Conservation (phyloP, 2,329 filamentous ascomycete genomes). For the Scedosporium minutisporum region DNA sequence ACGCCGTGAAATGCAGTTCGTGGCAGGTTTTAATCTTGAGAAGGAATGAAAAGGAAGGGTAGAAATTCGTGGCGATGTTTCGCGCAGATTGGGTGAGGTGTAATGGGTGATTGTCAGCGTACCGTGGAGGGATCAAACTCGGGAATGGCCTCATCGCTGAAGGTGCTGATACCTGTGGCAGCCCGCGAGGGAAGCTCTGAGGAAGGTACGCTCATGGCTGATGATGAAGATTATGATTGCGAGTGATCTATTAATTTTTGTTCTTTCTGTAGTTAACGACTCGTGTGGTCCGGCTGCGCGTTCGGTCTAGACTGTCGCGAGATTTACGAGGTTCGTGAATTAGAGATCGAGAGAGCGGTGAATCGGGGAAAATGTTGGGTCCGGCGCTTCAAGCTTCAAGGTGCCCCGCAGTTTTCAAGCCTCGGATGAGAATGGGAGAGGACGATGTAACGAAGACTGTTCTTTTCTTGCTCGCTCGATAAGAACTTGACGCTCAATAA, state of each 20-base stretch:
- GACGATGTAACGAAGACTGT: neutral
- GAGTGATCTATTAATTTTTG: neutral
- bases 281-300: neutral
- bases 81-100: neutral
- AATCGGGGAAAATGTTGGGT: neutral
- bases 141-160: slow-evolving; percentile 49
- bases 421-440: neutral
- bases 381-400: neutral
- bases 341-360: neutral
- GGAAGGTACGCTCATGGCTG: slow-evolving; percentile 11
- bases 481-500: neutral
- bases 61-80: too few species aligned
- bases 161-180: slow-evolving; percentile 32
- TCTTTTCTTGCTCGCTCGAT: neutral
- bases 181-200: slow-evolving; percentile 34
- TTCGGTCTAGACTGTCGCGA: neutral
- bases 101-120: slow-evolving; percentile 19
- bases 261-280: neutral
- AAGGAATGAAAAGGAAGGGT: neutral
- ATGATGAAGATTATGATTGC: neutral
- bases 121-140: slow-evolving; percentile 50
- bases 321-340: neutral
- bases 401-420: neutral
- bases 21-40: neutral
- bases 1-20: neutral